These are phyloP conservation scores for Tolypocladium pustulatum DNA, from an alignment of 2,329 filamentous ascomycete species.

Conservation along the genomic window DNA sequence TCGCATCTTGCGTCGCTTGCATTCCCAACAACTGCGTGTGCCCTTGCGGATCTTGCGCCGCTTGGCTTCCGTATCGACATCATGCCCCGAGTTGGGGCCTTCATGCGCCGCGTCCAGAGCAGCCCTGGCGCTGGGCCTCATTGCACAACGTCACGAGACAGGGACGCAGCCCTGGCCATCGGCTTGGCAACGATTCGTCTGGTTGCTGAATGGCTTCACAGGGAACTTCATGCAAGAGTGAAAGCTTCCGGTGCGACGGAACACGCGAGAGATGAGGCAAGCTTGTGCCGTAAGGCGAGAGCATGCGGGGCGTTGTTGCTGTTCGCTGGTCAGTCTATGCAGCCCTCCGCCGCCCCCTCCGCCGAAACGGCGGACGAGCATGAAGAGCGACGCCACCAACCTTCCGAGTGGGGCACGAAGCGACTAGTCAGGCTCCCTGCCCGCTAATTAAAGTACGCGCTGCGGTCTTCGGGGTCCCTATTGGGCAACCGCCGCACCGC, in stretches of 20 bases:
- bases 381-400: no score
- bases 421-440: background rate
- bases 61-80: background rate
- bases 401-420: no score
- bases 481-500: no score
- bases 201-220: background rate
- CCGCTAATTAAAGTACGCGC: no score
- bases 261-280: no score
- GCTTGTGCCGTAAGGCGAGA: no score
- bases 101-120: background rate
- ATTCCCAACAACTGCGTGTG: conserved; percentile 49
- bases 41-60: conserved; percentile 34
- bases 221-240: background rate
- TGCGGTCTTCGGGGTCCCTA: no score
- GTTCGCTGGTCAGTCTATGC: no score
- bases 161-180: no score
- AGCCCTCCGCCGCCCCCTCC: no score
- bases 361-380: background rate
- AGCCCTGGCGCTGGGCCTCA: background rate
- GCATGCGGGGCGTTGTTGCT: no score
- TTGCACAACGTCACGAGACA: background rate
- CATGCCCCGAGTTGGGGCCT: background rate
- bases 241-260: background rate
- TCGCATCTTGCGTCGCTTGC: conserved; percentile 42
- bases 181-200: background rate